Evolutionary conservation across 805 yeast genomes (phyloP), one percentile per base, ranked within the genome.

Genomic region (Candida qinlingensis): DNA sequence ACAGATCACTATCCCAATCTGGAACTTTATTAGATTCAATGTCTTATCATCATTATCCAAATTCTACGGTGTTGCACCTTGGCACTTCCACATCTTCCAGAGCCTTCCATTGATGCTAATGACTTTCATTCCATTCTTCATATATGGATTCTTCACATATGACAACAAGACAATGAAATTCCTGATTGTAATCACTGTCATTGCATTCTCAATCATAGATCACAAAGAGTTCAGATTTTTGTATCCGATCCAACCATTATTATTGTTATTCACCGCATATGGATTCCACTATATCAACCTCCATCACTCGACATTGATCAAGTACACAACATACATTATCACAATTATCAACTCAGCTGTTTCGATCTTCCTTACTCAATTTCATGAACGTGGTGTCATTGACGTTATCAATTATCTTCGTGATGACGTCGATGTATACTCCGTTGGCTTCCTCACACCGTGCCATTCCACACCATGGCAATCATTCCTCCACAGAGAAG

Each of bases 391-490:
- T 19, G 99, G 99, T 1, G 96, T 81, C 19, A 78, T 91, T 12
- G 81, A 77, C 37, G 83, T 90, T 0, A 73, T 85, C 10, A 66
- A 77, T 11, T 73, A 71, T 42, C 58, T 91, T 26, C 73, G 81
- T 38, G 51, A 65, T 26, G 62, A 70, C 34, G 58, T 67, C 4
- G 56, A 61, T 4, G 73, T 79, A 8, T 52, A 65, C 7, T 74
- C 85, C 1, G 67, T 91, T 30, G 96, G 97, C 0, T 87, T 94
- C 56, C 65, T 94, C 12, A 89, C 91, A 61, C 99, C 99, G 0
- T 94, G 99, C 59, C 99, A 94, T 65, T 91, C 98, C 0, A 92
- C 97, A 0, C 99, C 99, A 3, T 87, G 94, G 82, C 96, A 89
- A 61, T 79, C 94, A 28, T 81, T 85, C 61, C 66, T 94, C 38